Base-by-base conservation (phyloP, 2,329 filamentous ascomycete genomes). In the Xylariaceae sp. region DNA sequence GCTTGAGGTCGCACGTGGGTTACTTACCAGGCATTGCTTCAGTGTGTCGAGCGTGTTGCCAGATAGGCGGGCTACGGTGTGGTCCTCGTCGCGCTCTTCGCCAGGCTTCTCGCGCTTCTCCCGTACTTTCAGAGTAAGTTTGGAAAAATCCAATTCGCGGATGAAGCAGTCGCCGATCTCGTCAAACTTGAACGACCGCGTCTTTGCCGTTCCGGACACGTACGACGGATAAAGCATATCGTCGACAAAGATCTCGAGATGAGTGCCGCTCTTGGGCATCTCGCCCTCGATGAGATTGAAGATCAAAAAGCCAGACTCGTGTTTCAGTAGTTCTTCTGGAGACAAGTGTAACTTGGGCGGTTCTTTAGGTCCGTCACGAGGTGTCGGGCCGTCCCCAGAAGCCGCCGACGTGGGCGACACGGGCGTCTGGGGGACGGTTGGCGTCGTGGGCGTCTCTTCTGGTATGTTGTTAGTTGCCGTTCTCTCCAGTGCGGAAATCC, bases 81-180 rank as follows among this genome's bases (percentile, higher is more conserved):
- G 71, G 30, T 94, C 83, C 36, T 83, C 77, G 41, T 84, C 76
- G 36, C 55, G 50, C 28, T 74, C 81, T 33, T 84, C 78, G 15
- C 81, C 79, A 47, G 82, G 81, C 53, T 77, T 78, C 50, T 94
- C 84, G 12, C 78, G 73, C 59, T 88, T 88, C 55, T 90, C 85
- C 30, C 88, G 81, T 33, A 96, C 73, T 41, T 88, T 85, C 48
- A 98, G 74, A 0, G 89, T 97, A 42, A 98, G 79, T 50, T 84
- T 85, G 3, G 92, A 98, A 53, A 96, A 89, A 49, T 98, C 94
- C n/a, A 98, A 74, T 62, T 98, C 92, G 46, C 92, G 87, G 44
- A 98, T 85, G 64, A 98, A 88, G 38, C 88, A 92, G 63, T 98
- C 92, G 34, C 90, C 89, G 56, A 89, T 88, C 64, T 98, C 92